Evolutionary conservation across 2,329 filamentous ascomycete genomes (phyloP).

Genomic region (Ustulina deusta): DNA sequence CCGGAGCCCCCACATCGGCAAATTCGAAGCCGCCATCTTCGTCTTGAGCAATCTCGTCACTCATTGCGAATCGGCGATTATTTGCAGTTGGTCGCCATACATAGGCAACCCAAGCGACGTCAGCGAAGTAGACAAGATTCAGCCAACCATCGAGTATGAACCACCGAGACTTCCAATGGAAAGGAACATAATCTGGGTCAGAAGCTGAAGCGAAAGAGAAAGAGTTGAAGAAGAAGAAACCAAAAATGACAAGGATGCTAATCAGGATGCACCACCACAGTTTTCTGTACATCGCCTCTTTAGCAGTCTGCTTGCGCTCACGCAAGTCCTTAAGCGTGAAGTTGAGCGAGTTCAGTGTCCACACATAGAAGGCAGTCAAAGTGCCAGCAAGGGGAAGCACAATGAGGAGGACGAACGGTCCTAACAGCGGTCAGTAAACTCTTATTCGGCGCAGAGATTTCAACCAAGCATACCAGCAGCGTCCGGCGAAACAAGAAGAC

Average conservation of each 20-base stretch:
- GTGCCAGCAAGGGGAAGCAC: constrained; percentile 92
- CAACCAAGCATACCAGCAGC: constrained; percentile 69
- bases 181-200: constrained; percentile 90
- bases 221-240: constrained; percentile 98
- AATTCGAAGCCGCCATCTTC: constrained; percentile 97
- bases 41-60: constrained; percentile 97
- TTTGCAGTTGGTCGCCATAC: constrained; percentile 97
- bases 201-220: constrained; percentile 89
- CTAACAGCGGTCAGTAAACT: constrained; percentile 54
- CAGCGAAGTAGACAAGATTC: constrained; percentile 94
- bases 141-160: constrained; percentile 98
- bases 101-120: constrained; percentile 93
- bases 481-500: constrained; percentile 88
- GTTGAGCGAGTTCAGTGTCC: constrained; percentile 96
- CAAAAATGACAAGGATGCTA: constrained; percentile 95
- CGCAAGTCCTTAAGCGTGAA: constrained; percentile 95
- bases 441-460: not conserved
- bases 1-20: constrained; percentile 84
- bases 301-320: constrained; percentile 92
- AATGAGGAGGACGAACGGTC: constrained; percentile 90
- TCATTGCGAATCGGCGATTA: constrained; percentile 98
- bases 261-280: constrained; percentile 97
- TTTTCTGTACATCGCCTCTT: constrained; percentile 96
- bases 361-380: constrained; percentile 96
- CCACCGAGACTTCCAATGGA: constrained; percentile 98